Conservation (phyloP, 176 grass and related monocot genomes). For the Oryza glaberrima region DNA sequence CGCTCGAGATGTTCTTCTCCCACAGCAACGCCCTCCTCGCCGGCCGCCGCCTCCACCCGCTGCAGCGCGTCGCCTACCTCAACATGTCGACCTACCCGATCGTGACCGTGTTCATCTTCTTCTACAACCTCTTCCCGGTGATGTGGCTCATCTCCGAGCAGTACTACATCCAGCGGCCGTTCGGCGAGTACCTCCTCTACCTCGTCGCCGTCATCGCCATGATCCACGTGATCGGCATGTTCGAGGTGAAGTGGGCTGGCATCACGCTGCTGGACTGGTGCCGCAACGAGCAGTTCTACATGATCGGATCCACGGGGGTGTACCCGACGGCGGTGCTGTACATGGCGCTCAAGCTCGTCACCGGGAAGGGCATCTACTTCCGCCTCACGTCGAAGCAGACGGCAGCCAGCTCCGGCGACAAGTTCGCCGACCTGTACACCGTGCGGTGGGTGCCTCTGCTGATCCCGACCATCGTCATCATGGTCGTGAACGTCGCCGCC, state of each 20-base stretch:
- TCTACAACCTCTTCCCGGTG: slow-evolving; percentile 54
- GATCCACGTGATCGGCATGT: slow-evolving; percentile 54
- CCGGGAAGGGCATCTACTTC: slow-evolving; percentile 50
- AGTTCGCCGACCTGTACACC: slow-evolving; percentile 48
- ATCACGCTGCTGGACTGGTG: slow-evolving; percentile 57
- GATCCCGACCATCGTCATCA: background rate
- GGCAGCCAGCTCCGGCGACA: slow-evolving; percentile 31
- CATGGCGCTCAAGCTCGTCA: slow-evolving; percentile 53
- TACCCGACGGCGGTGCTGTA: slow-evolving; percentile 56
- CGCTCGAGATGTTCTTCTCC: slow-evolving; percentile 60
- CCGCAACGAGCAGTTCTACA: slow-evolving; percentile 64
- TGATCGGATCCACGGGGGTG: slow-evolving; percentile 46
- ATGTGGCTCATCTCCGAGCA: slow-evolving; percentile 51
- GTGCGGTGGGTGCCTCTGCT: slow-evolving; percentile 51
- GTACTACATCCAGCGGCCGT: slow-evolving; percentile 52
- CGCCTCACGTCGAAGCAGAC: slow-evolving; percentile 58
- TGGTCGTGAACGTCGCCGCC: too few relatives aligned
- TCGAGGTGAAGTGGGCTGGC: slow-evolving; percentile 50
- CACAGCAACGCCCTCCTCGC: slow-evolving; percentile 52
- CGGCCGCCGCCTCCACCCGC: slow-evolving; percentile 19
- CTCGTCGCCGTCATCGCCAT: slow-evolving; percentile 31
- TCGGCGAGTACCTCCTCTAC: slow-evolving; percentile 39
- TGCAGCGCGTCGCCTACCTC: slow-evolving; percentile 50
- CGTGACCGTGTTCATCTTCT: slow-evolving; percentile 50
- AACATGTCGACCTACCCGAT: slow-evolving; percentile 57